A percentile compares a stretch with the other conserved stretches of the same genome.
These are phyloP conservation scores for Aspergillus piperis DNA, from an alignment of 2,329 filamentous ascomycete genomes.

Conservation along the genomic window DNA sequence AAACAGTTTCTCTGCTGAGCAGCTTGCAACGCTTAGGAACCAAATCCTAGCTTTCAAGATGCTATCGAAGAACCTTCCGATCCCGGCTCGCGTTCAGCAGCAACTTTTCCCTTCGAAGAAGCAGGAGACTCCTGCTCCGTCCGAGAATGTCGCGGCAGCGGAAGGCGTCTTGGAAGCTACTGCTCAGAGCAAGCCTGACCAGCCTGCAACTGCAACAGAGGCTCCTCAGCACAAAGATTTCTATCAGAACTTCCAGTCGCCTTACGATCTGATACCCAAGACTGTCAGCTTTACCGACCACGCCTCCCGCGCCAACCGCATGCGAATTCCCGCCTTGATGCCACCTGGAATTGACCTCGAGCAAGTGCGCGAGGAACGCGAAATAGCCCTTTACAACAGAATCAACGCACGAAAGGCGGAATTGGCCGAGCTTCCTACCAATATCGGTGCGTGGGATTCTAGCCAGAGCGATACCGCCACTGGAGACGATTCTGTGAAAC, in stretches of 20 bases:
- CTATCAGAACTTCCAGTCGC: slow-evolving; percentile 75
- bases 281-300: slow-evolving; percentile 80
- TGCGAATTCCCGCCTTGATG: slow-evolving; percentile 83
- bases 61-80: slow-evolving; percentile 80
- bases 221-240: slow-evolving; percentile 37
- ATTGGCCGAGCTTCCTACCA: slow-evolving; percentile 79
- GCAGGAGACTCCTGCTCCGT: slow-evolving; percentile 38
- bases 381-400: slow-evolving; percentile 85
- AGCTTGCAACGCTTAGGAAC: slow-evolving; percentile 74
- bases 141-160: slow-evolving; percentile 36
- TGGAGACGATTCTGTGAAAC: slow-evolving; percentile 78
- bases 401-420: slow-evolving; percentile 83
- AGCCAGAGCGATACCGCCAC: slow-evolving; percentile 66
- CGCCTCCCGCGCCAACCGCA: slow-evolving; percentile 70
- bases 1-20: slow-evolving; percentile 73
- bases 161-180: slow-evolving; percentile 43
- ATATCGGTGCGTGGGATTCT: slow-evolving; percentile 83
- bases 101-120: slow-evolving; percentile 69
- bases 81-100: slow-evolving; percentile 77
- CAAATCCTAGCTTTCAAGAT: slow-evolving; percentile 93
- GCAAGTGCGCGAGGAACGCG: slow-evolving; percentile 80
- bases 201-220: slow-evolving; percentile 31
- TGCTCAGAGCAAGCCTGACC: slow-evolving; percentile 36
- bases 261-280: slow-evolving; percentile 60
- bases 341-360: slow-evolving; percentile 87